A percentile compares a stretch with the other conserved stretches of the same genome.
Evolutionary conservation across 2,329 filamentous ascomycete species (phyloP).

Genomic region (Clarireedia homoeocarpa): DNA sequence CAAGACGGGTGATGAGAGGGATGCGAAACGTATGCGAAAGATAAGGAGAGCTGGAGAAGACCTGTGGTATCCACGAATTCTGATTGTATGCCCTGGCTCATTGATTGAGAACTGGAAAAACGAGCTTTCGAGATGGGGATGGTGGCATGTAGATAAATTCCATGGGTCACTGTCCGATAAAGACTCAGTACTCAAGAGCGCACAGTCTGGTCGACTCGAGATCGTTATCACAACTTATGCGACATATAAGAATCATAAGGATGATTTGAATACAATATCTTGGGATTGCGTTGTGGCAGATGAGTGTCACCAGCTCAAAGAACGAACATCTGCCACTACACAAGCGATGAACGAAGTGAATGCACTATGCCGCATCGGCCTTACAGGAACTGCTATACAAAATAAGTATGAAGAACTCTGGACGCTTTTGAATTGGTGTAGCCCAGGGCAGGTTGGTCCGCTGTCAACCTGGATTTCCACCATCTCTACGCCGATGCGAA

Average conservation of each 20-base stretch:
- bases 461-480: conserved; percentile 68
- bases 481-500: conserved; percentile 71
- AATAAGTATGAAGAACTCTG: conserved; percentile 97
- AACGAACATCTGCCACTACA: conserved; percentile 66
- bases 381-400: conserved; percentile 94
- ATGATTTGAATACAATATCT: conserved; percentile 68
- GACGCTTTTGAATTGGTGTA: conserved; percentile 94
- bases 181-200: conserved; percentile 63
- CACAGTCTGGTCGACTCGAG: conserved; percentile 69
- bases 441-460: conserved; percentile 66
- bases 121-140: conserved; percentile 85
- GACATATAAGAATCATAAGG: conserved; percentile 74
- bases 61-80: conserved; percentile 72
- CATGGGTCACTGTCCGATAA: conserved; percentile 64
- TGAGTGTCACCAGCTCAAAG: conserved; percentile 88
- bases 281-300: conserved; percentile 96
- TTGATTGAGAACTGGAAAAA: conserved; percentile 87
- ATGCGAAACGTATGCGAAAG: conserved; percentile 81
- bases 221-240: conserved; percentile 91
- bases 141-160: conserved; percentile 82
- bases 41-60: conserved; percentile 51
- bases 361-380: conserved; percentile 80
- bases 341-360: conserved; percentile 87
- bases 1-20: conserved; percentile 83
- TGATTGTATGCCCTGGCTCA: conserved; percentile 84